These are phyloP conservation scores for Tulasnella calospora DNA, from an alignment of 768 basidiomycete genomes.

Conservation along the genomic window DNA sequence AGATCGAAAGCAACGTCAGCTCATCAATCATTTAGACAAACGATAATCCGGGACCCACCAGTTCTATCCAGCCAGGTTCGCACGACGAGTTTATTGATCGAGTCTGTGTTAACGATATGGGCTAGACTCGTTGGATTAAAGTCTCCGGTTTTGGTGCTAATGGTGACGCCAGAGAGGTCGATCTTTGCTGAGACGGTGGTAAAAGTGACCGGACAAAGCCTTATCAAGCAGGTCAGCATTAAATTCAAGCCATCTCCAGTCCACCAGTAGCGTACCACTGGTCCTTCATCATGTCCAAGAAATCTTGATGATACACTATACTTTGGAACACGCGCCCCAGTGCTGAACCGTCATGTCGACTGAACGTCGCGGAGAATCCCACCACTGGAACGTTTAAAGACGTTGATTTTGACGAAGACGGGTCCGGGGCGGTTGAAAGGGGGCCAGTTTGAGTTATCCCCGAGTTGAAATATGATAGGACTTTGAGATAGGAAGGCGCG, in stretches of 20 bases:
- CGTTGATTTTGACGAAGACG: slow-evolving; percentile 38
- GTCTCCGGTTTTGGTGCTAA: slow-evolving; percentile 69
- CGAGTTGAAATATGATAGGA: slow-evolving; percentile 77
- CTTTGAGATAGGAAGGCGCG: slow-evolving; percentile 81
- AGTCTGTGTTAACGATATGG: slow-evolving; percentile 72
- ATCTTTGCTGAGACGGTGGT: slow-evolving; percentile 75
- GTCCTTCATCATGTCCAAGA: slow-evolving; percentile 88
- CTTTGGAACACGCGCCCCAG: slow-evolving; percentile 82
- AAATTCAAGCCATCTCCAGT: not conserved
- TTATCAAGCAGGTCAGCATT: slow-evolving; percentile 28
- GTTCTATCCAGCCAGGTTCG: slow-evolving; percentile 83
- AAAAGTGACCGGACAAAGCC: slow-evolving; percentile 84
- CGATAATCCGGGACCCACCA: slow-evolving; percentile 42
- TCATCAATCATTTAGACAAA: not conserved
- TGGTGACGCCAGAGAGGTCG: slow-evolving; percentile 58
- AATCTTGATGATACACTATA: slow-evolving; percentile 90
- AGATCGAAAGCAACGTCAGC: not conserved
- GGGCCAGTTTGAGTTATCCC: slow-evolving; percentile 38
- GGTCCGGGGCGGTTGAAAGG: slow-evolving; percentile 40
- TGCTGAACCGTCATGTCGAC: slow-evolving; percentile 83
- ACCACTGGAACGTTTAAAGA: slow-evolving; percentile 60
- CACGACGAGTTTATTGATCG: slow-evolving; percentile 72
- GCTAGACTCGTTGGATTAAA: slow-evolving; percentile 76
- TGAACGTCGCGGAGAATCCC: slow-evolving; percentile 94
- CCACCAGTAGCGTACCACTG: slow-evolving; percentile 55